phyloP scores from a whole-genome alignment of 495 filamentous ascomycete genomes.

The Penicillium antarcticum region DNA sequence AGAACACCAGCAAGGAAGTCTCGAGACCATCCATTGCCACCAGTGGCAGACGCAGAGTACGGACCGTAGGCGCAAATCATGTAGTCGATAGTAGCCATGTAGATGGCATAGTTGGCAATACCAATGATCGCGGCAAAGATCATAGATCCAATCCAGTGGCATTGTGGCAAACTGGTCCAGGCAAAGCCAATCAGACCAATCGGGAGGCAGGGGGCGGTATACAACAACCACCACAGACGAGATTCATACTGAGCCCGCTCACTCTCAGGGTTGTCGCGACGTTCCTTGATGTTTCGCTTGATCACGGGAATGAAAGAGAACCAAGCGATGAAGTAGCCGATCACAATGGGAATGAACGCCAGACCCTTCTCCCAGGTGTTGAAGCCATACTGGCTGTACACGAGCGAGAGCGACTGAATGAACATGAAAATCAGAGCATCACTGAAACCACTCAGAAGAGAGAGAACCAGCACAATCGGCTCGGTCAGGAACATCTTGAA shows the following conservation, averaged over 20 bases:
- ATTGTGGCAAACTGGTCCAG: slow-evolving; percentile 55
- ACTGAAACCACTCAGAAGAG: slow-evolving; percentile 58
- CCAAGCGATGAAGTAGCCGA: slow-evolving; percentile 61
- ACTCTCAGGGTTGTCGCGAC: slow-evolving; percentile 46
- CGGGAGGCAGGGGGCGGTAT: slow-evolving; percentile 52
- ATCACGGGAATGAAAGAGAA: slow-evolving; percentile 52
- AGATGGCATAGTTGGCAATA: slow-evolving; percentile 67
- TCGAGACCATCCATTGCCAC: slow-evolving; percentile 70
- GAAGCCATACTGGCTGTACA: slow-evolving; percentile 60
- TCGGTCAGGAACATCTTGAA: slow-evolving; percentile 61
- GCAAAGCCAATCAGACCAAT: slow-evolving; percentile 63
- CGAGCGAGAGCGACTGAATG: slow-evolving; percentile 56
- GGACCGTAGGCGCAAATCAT: slow-evolving; percentile 70
- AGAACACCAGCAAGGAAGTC: slow-evolving; percentile 82
- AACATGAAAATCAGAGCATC: slow-evolving; percentile 67
- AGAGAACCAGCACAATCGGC: slow-evolving; percentile 58
- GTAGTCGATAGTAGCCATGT: slow-evolving; percentile 76
- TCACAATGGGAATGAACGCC: slow-evolving; percentile 54
- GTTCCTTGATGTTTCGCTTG: slow-evolving; percentile 46
- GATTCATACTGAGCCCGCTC: slow-evolving; percentile 59
- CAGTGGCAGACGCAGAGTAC: slow-evolving; percentile 69
- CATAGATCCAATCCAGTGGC: slow-evolving; percentile 66
- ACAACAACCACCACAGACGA: slow-evolving; percentile 58
- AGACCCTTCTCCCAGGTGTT: slow-evolving; percentile 47
- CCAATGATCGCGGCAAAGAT: slow-evolving; percentile 62